These are phyloP conservation scores for Alternaria viburni DNA, from an alignment of 2,329 filamentous ascomycete genomes.

Conservation along the genomic window DNA sequence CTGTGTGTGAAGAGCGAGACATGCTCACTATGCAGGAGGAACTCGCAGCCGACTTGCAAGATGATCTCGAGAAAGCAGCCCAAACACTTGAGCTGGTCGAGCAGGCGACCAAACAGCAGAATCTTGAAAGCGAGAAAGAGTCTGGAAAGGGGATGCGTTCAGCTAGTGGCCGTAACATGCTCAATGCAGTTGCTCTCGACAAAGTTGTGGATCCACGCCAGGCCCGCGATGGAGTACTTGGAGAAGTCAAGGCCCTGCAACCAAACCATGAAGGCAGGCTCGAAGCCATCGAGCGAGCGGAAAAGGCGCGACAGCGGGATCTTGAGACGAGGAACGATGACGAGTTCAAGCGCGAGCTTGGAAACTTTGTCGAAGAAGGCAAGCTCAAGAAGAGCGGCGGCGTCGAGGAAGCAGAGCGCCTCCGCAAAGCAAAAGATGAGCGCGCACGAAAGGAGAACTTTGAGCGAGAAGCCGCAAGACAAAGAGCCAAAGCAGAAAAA, in stretches of 20 bases:
- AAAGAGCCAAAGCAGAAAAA: constrained; percentile 54
- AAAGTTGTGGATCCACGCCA: constrained; percentile 71
- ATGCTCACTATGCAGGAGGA: constrained; percentile 97
- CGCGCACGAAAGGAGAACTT: constrained; percentile 77
- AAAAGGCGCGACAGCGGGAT: constrained; percentile 88
- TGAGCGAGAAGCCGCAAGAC: constrained; percentile 60
- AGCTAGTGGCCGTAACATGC: constrained; percentile 54
- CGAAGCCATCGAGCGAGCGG: constrained; percentile 96
- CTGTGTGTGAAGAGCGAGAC: constrained; percentile 94
- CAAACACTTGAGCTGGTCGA: constrained; percentile 95
- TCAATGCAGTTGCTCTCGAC: constrained; percentile 50
- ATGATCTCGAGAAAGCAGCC: constrained; percentile 92
- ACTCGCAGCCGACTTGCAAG: constrained; percentile 86
- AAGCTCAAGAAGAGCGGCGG: constrained; percentile 96
- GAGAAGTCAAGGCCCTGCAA: constrained; percentile 89
- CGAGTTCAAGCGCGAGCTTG: constrained; percentile 85
- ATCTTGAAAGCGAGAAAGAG: constrained; percentile 72
- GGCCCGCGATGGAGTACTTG: constrained; percentile 89
- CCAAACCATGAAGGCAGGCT: constrained; percentile 93
- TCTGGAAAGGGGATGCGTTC: constrained; percentile 52
- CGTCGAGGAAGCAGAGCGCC: constrained; percentile 89
- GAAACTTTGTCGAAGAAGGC: constrained; percentile 83
- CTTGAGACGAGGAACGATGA: constrained; percentile 75
- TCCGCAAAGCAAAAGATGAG: constrained; percentile 85
- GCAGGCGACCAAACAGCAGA: constrained; percentile 97